Percentiles rank a stretch among this genome's conserved stretches.
phyloP scores from a whole-genome alignment of 139 green algal genomes.

The Edaphochlamys debaryana region DNA sequence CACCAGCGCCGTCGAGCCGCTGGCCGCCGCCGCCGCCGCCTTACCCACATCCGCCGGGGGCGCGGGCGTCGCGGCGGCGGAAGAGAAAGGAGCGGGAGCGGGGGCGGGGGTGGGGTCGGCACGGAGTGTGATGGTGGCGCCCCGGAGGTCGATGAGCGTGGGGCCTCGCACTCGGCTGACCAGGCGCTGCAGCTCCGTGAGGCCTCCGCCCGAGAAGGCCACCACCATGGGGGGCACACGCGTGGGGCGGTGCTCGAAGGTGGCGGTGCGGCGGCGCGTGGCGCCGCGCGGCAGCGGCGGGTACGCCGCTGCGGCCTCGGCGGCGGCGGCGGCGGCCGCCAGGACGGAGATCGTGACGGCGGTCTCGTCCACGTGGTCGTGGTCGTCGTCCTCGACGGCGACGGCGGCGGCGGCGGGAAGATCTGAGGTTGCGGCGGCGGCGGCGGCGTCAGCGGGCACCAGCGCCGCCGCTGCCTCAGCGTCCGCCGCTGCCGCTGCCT shows the following conservation, averaged over 20 bases:
- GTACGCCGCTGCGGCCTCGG: not conserved
- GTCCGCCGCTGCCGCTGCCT: too few species aligned
- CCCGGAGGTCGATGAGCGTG: slow-evolving; percentile 27
- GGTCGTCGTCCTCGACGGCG: too few species aligned
- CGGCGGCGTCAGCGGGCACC: too few species aligned
- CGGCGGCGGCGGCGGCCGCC: not conserved
- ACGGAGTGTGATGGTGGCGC: not conserved
- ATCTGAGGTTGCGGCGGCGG: too few species aligned
- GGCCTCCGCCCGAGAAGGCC: not conserved
- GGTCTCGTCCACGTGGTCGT: slow-evolving; percentile 3
- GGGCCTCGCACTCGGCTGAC: not conserved
- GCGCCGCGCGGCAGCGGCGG: not conserved
- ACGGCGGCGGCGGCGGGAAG: too few species aligned
- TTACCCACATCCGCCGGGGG: not conserved
- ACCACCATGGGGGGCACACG: slow-evolving; percentile 3
- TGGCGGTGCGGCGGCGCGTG: not conserved
- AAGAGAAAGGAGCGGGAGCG: too few species aligned
- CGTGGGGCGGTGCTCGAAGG: not conserved
- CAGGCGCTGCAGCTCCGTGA: slow-evolving; percentile 16
- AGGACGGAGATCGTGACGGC: slow-evolving; percentile 13
- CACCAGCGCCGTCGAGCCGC: not conserved
- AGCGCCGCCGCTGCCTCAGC: too few species aligned
- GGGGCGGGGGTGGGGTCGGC: too few species aligned
- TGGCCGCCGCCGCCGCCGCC: not conserved
- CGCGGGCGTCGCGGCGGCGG: not conserved